These are phyloP conservation scores for Russula foetens DNA, from an alignment of 768 basidiomycete genomes.

Conservation along the genomic window DNA sequence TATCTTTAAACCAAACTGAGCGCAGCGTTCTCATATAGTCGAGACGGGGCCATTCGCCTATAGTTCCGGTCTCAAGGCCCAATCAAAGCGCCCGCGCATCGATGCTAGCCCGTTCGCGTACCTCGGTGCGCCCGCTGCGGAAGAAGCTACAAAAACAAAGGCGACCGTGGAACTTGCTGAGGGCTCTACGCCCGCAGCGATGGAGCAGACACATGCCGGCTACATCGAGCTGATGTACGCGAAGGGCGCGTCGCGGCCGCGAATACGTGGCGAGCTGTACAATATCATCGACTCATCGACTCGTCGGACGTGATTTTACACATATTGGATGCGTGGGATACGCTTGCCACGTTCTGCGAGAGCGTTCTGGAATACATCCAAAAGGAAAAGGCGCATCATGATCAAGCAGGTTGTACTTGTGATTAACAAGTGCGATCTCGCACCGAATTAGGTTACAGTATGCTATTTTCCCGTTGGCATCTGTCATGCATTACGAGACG, in stretches of 20 bases:
- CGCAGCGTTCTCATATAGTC: slow-evolving; percentile 82
- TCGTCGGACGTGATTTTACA: slow-evolving; percentile 96
- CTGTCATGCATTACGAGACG: not conserved
- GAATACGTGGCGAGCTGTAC: slow-evolving; percentile 97
- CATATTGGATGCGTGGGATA: slow-evolving; percentile 92
- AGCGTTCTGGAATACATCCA: slow-evolving; percentile 87
- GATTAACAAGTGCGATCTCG: slow-evolving; percentile 97
- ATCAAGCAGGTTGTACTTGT: slow-evolving; percentile 95
- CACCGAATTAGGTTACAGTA: slow-evolving; percentile 98
- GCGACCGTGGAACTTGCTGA: slow-evolving; percentile 37
- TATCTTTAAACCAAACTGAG: not conserved
- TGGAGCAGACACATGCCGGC: slow-evolving; percentile 59
- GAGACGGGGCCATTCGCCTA: slow-evolving; percentile 93
- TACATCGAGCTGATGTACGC: slow-evolving; percentile 86
- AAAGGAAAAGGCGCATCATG: slow-evolving; percentile 96
- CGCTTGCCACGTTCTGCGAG: slow-evolving; percentile 90
- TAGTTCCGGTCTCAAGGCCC: slow-evolving; percentile 94
- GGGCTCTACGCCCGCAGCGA: slow-evolving; percentile 35
- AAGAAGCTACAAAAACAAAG: slow-evolving; percentile 42
- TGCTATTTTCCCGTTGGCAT: slow-evolving; percentile 27
- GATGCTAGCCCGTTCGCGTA: slow-evolving; percentile 92
- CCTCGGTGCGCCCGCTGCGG: slow-evolving; percentile 53
- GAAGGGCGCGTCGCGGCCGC: slow-evolving; percentile 90
- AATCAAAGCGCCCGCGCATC: slow-evolving; percentile 81
- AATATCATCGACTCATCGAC: slow-evolving; percentile 99